phyloP scores from a whole-genome alignment of 345 rosid genomes.

The Populus davidiana region DNA sequence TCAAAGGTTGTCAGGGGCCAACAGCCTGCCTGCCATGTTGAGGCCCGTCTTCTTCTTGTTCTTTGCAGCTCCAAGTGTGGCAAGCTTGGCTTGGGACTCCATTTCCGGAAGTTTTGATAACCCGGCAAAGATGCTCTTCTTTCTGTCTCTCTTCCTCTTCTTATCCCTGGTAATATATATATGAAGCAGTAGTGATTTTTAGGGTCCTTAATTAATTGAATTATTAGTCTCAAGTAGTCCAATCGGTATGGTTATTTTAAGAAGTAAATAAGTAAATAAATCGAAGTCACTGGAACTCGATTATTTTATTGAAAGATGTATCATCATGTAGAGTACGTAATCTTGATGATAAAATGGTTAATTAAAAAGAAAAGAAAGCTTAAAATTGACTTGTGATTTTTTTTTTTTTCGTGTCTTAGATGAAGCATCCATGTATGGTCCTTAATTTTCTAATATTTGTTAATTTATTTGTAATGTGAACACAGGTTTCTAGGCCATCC shows the following conservation, averaged over 20 bases:
- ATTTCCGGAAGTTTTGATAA: conserved; percentile 24
- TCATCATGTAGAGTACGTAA: too few relatives aligned
- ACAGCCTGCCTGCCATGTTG: conserved; percentile 21
- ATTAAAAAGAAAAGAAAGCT: conserved; percentile 1
- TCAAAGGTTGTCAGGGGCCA: conserved; percentile 20
- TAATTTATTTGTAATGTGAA: not conserved
- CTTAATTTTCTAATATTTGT: not conserved
- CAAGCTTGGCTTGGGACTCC: conserved; percentile 30
- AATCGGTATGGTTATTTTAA: too few relatives aligned
- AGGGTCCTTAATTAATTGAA: not conserved
- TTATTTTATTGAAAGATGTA: too few relatives aligned
- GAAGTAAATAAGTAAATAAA: too few relatives aligned
- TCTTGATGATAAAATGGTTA: too few relatives aligned
- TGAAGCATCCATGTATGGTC: not conserved
- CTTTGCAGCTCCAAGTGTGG: conserved; percentile 30
- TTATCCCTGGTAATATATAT: conserved; percentile 19
- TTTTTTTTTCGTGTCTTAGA: too few relatives aligned
- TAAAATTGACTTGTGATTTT: not conserved
- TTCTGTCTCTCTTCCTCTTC: conserved; percentile 31
- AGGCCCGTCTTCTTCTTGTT: conserved; percentile 35
- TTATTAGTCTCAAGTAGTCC: too few relatives aligned
- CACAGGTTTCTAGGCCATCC: conserved; percentile 23
- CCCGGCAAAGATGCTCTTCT: conserved; percentile 29
- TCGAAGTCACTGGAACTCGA: too few relatives aligned
- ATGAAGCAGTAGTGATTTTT: not conserved